These are phyloP conservation scores for Kernera saxatilis DNA, from an alignment of 345 rosid genomes.

Conservation along the genomic window DNA sequence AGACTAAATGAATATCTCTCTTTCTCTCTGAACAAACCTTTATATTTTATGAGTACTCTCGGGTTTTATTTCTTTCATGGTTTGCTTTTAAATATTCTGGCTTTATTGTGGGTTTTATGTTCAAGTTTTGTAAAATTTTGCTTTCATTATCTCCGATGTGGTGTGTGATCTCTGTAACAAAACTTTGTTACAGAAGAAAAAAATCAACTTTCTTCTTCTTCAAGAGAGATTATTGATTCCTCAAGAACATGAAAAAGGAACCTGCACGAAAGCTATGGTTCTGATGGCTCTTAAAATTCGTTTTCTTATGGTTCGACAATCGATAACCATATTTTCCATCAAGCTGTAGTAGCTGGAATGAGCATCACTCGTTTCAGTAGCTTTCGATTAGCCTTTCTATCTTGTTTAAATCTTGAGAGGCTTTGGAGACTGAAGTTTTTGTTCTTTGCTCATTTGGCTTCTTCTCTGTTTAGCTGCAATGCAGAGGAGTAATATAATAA, in stretches of 20 bases:
- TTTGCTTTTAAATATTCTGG: not conserved
- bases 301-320: slow-evolving; percentile 42
- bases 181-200: not conserved
- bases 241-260: not conserved
- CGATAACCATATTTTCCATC: slow-evolving; percentile 7
- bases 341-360: not conserved
- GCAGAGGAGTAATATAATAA: no score
- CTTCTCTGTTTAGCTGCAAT: slow-evolving; percentile 36
- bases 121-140: no score
- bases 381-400: no score
- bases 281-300: slow-evolving; percentile 40
- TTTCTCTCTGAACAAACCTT: not conserved
- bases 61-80: not conserved
- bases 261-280: not conserved
- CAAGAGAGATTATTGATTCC: not conserved
- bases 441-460: no score
- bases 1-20: not conserved
- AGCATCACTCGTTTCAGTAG: slow-evolving; percentile 5
- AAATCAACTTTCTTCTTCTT: not conserved
- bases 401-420: slow-evolving; percentile 39
- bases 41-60: no score
- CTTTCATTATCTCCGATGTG: not conserved
- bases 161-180: not conserved
- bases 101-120: no score
- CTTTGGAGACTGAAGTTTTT: slow-evolving; percentile 3